A percentile compares a stretch with the other conserved stretches of the same genome.
These are phyloP conservation scores for Solanum dulcamara DNA, from an alignment of 257 asterid genomes.

Conservation along the genomic window DNA sequence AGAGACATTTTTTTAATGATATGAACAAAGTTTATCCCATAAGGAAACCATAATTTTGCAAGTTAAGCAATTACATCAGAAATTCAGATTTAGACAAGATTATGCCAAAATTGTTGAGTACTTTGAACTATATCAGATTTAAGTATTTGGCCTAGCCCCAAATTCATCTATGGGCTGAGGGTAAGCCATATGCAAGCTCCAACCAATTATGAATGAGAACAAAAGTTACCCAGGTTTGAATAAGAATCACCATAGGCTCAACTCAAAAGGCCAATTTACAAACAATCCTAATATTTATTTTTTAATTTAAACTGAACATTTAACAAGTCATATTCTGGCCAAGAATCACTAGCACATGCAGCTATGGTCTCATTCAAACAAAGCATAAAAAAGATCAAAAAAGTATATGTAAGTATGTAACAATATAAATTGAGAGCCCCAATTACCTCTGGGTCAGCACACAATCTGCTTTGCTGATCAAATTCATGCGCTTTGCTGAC, in stretches of 20 bases:
- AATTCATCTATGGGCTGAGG: not conserved
- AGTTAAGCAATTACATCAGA: not conserved
- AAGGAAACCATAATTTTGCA: not conserved
- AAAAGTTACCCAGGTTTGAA: not conserved
- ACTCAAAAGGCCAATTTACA: not conserved
- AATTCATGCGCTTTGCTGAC: not conserved
- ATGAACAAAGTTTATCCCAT: not conserved
- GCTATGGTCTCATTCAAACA: not conserved
- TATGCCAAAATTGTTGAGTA: not conserved
- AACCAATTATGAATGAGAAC: not conserved
- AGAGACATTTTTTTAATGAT: not conserved
- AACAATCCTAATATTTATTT: not conserved
- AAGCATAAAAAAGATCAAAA: not conserved
- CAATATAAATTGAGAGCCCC: not conserved
- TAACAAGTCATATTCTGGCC: not conserved
- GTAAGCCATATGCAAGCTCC: not conserved
- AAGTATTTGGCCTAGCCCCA: not conserved
- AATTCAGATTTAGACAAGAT: not conserved
- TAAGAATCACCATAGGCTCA: not conserved
- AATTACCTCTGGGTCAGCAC: not conserved
- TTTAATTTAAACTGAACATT: not conserved
- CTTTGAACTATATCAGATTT: not conserved
- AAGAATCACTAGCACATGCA: not conserved
- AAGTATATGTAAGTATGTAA: not conserved
- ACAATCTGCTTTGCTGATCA: not conserved